Evolutionary conservation across 768 basidiomycete species (phyloP).

Genomic region (Termitomyces sp.): DNA sequence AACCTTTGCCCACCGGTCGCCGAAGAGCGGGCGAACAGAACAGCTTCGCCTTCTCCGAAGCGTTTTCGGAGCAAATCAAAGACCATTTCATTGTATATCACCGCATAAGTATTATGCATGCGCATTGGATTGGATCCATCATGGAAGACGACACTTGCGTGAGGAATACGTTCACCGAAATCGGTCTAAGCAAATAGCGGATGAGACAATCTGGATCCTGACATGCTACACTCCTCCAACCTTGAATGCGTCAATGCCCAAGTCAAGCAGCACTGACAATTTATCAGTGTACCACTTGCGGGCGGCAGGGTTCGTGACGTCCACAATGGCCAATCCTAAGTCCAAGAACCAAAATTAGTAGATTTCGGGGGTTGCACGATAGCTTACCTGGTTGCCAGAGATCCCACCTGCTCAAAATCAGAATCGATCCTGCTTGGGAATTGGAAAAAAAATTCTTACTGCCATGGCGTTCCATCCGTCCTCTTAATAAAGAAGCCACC

Average conservation of each 20-base stretch:
- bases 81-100: slow-evolving; percentile 66
- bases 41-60: slow-evolving; percentile 59
- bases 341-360: neutral
- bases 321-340: slow-evolving; percentile 48
- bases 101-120: slow-evolving; percentile 69
- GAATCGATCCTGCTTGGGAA: neutral
- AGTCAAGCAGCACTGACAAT: slow-evolving; percentile 42
- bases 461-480: slow-evolving; percentile 61
- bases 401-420: slow-evolving; percentile 38
- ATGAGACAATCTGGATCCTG: neutral
- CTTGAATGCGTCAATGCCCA: slow-evolving; percentile 57
- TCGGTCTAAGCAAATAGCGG: slow-evolving; percentile 43
- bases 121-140: slow-evolving; percentile 64
- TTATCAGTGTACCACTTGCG: slow-evolving; percentile 50
- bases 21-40: slow-evolving; percentile 63
- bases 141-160: slow-evolving; percentile 53
- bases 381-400: slow-evolving; percentile 50
- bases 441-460: slow-evolving; percentile 35
- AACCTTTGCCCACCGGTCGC: slow-evolving; percentile 67
- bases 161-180: slow-evolving; percentile 74
- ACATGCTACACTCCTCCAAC: slow-evolving; percentile 19
- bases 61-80: slow-evolving; percentile 52
- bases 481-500: slow-evolving; percentile 70
- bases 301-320: slow-evolving; percentile 51
- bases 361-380: neutral